A percentile compares a stretch with the other conserved stretches of the same genome.
These are phyloP conservation scores for Gracilaria caudata DNA, from an alignment of 23 red algal species.

Conservation along the genomic window DNA sequence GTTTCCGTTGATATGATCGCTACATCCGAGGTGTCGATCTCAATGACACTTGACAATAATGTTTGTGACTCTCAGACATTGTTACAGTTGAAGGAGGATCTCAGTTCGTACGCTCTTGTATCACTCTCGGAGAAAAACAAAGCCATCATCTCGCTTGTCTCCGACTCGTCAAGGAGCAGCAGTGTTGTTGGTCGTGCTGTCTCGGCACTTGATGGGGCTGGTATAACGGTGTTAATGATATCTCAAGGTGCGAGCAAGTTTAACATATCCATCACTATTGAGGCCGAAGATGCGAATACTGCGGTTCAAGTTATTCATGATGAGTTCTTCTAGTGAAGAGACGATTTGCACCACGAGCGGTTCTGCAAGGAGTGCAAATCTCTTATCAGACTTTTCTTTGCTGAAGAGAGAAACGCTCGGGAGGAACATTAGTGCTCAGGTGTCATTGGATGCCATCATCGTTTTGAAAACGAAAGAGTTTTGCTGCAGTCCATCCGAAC, in stretches of 20 bases:
- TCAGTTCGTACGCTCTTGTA: constrained; percentile 69
- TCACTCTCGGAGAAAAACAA: constrained; percentile 63
- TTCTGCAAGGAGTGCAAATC: not conserved
- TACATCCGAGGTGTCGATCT: constrained; percentile 93
- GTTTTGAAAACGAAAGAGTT: no score
- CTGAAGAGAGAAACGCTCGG: not conserved
- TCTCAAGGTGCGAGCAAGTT: constrained; percentile 96
- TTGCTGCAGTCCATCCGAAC: no score
- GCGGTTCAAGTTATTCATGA: constrained; percentile 76
- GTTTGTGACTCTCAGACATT: constrained; percentile 32
- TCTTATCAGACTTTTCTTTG: not conserved
- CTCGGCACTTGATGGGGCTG: constrained; percentile 66
- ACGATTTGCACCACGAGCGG: not conserved
- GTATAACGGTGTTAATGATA: constrained; percentile 93
- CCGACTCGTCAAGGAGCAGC: constrained; percentile 76
- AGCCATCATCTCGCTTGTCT: constrained; percentile 89
- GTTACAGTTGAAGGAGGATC: constrained; percentile 66
- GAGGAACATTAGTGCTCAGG: no score
- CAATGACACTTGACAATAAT: constrained; percentile 85
- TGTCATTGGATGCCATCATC: no score
- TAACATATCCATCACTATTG: constrained; percentile 89
- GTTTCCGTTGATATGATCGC: constrained; percentile 94
- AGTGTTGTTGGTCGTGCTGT: constrained; percentile 82
- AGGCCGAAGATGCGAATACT: constrained; percentile 55
- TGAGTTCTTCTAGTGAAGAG: constrained; percentile 66